These are phyloP conservation scores for Yamadazyma diospyri DNA, from an alignment of 1,139 yeast species.

Conservation along the genomic window DNA sequence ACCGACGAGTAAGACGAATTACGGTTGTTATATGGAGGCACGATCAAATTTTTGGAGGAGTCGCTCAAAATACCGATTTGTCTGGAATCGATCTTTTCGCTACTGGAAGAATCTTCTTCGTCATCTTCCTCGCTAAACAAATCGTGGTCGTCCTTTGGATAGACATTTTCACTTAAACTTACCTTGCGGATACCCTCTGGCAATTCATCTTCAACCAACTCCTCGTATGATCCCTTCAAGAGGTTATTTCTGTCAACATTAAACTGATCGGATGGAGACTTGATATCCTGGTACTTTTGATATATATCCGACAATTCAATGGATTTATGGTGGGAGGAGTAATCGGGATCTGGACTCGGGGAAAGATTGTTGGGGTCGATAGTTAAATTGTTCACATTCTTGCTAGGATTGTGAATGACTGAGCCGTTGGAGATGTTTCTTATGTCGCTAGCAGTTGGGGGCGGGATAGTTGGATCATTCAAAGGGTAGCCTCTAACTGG, in stretches of 20 bases:
- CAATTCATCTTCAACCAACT: constrained; percentile 32
- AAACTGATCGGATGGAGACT: constrained; percentile 44
- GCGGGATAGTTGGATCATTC: constrained; percentile 2
- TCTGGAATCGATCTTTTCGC: constrained; percentile 25
- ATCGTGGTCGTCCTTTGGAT: constrained; percentile 39
- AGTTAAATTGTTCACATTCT: constrained; percentile 14
- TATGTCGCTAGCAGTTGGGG: constrained; percentile 2
- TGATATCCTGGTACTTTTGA: constrained; percentile 41
- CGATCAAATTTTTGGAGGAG: constrained; percentile 15
- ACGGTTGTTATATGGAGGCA: constrained; percentile 27
- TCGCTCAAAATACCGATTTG: constrained; percentile 21
- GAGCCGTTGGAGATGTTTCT: constrained; percentile 8
- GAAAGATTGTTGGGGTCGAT: constrained; percentile 9
- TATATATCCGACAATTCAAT: constrained; percentile 45
- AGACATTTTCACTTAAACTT: constrained; percentile 26
- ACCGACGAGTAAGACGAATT: constrained; percentile 41
- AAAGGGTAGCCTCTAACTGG: constrained; percentile 5
- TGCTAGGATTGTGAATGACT: constrained; percentile 8
- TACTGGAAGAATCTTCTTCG: constrained; percentile 18
- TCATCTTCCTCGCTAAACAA: constrained; percentile 37
- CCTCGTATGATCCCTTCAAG: constrained; percentile 37
- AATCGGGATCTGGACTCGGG: constrained; percentile 1
- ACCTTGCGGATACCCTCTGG: constrained; percentile 31
- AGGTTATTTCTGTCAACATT: constrained; percentile 25
- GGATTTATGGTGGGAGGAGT: constrained; percentile 25